Evolutionary conservation across 2,329 filamentous ascomycete genomes (phyloP), one percentile per base, ranked within the genome.

Genomic region (Venturia carpophila): DNA sequence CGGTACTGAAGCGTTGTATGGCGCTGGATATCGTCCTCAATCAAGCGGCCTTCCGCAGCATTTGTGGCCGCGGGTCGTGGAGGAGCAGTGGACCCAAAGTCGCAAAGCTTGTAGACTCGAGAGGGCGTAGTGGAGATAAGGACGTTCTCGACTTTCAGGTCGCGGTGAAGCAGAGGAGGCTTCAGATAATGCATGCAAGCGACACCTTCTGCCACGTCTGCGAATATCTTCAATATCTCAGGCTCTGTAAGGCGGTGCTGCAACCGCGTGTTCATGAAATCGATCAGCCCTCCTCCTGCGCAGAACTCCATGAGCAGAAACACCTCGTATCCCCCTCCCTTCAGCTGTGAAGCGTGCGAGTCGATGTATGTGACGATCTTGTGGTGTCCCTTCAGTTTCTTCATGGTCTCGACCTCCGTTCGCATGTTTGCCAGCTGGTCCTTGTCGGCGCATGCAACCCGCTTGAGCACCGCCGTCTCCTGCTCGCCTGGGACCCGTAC

Each of bases 181-280:
- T 95, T 95, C 61, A 99, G 86, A 77, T 99, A 99, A 78, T 99
- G 94, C 94, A 99, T 99, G 75, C 92, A 96, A 39, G 94, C 94
- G 56, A 99, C 92, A 45, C 94, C 94, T 78, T 97, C 93, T 60
- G 92, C 90, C 65, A 97, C 91, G 75, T 99, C 94, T 63, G 89
- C 89, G 78, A 99, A 97, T 77, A 99, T 97, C 79, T 92, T 89
- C 71, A 99, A 80, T 70, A 99, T 96, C 80, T 99, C 94, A 62
- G 94, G 93, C 79, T 99, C 94, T 43, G 93, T 99, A 76, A 99
- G 82, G 62, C 94, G 89, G 75, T 99, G 92, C 78, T 99, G 94
- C 71, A 99, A 80, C 64, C 94, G 86, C 43, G 94, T 99, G 78
- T 99, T 99, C 94, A 99, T 99, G 75, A 97, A 99, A 79, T 99